Evolutionary conservation across 148 eudicot genomes (phyloP), one percentile per base, ranked within the genome.

Genomic region (Rhododendron ferrugineum): DNA sequence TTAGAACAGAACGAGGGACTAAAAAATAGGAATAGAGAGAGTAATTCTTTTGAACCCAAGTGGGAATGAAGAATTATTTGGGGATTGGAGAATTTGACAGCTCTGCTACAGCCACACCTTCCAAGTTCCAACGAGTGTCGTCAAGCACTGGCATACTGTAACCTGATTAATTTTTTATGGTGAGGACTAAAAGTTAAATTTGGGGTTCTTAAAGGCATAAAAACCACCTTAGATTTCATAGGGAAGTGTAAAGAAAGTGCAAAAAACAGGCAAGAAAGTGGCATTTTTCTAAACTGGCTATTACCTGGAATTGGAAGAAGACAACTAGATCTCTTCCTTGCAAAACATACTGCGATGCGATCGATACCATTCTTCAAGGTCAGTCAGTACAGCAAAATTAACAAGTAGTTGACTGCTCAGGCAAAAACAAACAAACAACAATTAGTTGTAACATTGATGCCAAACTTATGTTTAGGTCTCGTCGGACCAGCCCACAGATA

Each of bases 291-390:
- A 13, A 82, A 62, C 0, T 60, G 34, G 1, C 22, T 10, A 60
- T 60, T 82, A 82, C 32, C 84, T 82, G 84, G 62, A 58, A 82
- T 37, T 82, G 74, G 50, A 28, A 82, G 73, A n/a, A 60, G 74
- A 82, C 84, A 82, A 82, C 74, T n/a, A 81, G 84, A 82, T 60
- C 73, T 58, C 49, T 81, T 58, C 73, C 73, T 37, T 30, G 30
- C 49, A 82, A 22, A 62, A 81, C 68, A 18, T 28, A 14, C 84
- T 36, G 37, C 74, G 42, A 36, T 82, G 37, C 52, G 46, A 26
- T 60, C 74, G 42, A 36, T 82, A 60, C 52, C 66, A 26, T 60
- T 54, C 49, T 60, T 82, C 84, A 28, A 47, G 64, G 68, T 32
- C 64, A 30, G n/a, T 52, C 36, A 40, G 11, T 32, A 23, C 68